These are phyloP conservation scores for Teunomyces aglyptinius DNA, from an alignment of 805 yeast genomes.

Conservation along the genomic window DNA sequence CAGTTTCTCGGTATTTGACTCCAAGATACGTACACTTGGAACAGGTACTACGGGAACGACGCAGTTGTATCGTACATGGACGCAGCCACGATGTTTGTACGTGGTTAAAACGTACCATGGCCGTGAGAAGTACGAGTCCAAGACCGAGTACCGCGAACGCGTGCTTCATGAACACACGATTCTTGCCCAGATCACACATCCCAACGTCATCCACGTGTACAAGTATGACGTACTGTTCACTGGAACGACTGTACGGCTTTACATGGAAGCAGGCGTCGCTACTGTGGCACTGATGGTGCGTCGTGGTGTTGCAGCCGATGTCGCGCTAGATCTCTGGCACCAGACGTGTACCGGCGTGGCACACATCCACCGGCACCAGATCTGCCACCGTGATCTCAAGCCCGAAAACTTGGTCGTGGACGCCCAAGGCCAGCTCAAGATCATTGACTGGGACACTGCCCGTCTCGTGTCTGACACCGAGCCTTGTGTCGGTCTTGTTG, in stretches of 20 bases:
- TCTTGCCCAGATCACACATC: slow-evolving; percentile 26
- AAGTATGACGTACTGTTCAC: slow-evolving; percentile 25
- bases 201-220: slow-evolving; percentile 33
- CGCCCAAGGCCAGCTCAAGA: slow-evolving; percentile 29
- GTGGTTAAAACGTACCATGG: slow-evolving; percentile 49
- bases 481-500: slow-evolving; percentile 45
- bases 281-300: neutral
- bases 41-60: slow-evolving; percentile 34
- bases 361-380: slow-evolving; percentile 34
- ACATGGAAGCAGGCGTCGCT: slow-evolving; percentile 32
- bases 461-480: slow-evolving; percentile 8
- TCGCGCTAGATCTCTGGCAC: slow-evolving; percentile 34
- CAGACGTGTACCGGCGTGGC: slow-evolving; percentile 40
- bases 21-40: slow-evolving; percentile 17
- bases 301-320: slow-evolving; percentile 5
- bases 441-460: slow-evolving; percentile 45
- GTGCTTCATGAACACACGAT: slow-evolving; percentile 37
- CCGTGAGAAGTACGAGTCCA: slow-evolving; percentile 39
- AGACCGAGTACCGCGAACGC: slow-evolving; percentile 37
- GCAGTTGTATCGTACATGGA: slow-evolving; percentile 18
- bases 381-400: slow-evolving; percentile 53
- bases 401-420: slow-evolving; percentile 44
- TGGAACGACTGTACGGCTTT: slow-evolving; percentile 22
- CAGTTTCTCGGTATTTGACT: slow-evolving; percentile 1
- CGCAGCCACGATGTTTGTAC: slow-evolving; percentile 10